Percentiles rank a stretch among this genome's conserved stretches.
Conservation (phyloP, 345 rosid species). For the Kandelia obovata region DNA sequence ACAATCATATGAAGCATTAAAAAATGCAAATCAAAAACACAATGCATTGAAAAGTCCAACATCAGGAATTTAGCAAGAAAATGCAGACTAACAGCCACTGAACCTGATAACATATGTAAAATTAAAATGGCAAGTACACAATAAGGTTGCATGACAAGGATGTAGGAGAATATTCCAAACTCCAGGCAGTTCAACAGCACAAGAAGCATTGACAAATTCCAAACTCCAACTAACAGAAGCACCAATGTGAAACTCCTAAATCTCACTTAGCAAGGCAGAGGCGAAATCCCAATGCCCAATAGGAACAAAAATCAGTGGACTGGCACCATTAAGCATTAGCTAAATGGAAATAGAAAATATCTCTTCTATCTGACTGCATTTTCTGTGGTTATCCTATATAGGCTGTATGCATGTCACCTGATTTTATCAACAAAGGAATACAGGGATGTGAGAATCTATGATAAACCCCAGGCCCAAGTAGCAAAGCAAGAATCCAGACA, state of each 20-base stretch:
- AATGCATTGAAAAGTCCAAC: background rate
- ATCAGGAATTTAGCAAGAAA: background rate
- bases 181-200: conserved; percentile 29
- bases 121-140: background rate
- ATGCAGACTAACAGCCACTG: background rate
- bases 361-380: background rate
- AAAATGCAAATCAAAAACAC: background rate
- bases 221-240: conserved; percentile 32
- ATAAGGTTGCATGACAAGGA: background rate
- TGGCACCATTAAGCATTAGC: background rate
- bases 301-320: background rate
- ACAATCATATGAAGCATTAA: background rate
- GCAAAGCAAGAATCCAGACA: conserved; percentile 7
- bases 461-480: background rate
- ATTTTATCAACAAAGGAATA: background rate
- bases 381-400: too few relatives aligned
- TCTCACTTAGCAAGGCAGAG: conserved; percentile 2
- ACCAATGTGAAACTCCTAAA: conserved; percentile 10
- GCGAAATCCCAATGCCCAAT: conserved; percentile 5
- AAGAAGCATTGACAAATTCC: conserved; percentile 44
- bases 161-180: conserved; percentile 45
- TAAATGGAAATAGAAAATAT: background rate
- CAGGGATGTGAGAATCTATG: background rate
- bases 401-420: background rate
- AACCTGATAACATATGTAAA: background rate